Percentiles rank a stretch among this genome's conserved stretches.
phyloP scores from a whole-genome alignment of 768 basidiomycete genomes.

The Tricholoma hemisulphureum region DNA sequence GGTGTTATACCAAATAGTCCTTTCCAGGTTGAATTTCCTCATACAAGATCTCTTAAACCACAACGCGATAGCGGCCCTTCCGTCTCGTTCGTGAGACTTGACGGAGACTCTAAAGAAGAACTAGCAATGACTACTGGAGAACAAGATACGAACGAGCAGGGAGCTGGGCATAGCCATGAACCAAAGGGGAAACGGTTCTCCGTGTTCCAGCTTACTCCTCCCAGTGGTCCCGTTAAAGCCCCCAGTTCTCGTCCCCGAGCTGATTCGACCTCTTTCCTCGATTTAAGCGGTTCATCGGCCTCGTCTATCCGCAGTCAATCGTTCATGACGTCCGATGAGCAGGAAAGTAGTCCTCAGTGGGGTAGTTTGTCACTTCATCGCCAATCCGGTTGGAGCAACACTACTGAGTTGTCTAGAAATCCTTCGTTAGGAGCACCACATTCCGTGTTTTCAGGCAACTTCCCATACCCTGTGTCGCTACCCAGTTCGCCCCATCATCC shows the following conservation, averaged over 20 bases:
- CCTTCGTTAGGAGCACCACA: constrained; percentile 10
- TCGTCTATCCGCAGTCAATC: constrained; percentile 24
- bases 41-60: not conserved
- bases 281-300: constrained; percentile 35
- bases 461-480: constrained; percentile 48
- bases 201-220: constrained; percentile 29
- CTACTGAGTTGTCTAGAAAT: constrained; percentile 11
- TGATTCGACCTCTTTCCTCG: constrained; percentile 35
- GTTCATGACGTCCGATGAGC: constrained; percentile 11
- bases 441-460: constrained; percentile 28
- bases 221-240: constrained; percentile 12
- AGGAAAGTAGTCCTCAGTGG: not conserved
- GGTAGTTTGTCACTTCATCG: not conserved
- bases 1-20: constrained; percentile 11
- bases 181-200: constrained; percentile 7
- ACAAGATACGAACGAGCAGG: not conserved
- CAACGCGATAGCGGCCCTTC: not conserved
- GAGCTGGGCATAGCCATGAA: constrained; percentile 19
- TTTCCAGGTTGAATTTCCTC: constrained; percentile 10
- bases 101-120: not conserved
- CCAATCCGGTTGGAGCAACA: constrained; percentile 43
- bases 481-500: constrained; percentile 41
- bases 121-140: not conserved
- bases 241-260: constrained; percentile 6
- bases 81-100: constrained; percentile 1